Evolutionary conservation across 2,329 filamentous ascomycete species (phyloP).

Genomic region (Sclerotinia subarctica): DNA sequence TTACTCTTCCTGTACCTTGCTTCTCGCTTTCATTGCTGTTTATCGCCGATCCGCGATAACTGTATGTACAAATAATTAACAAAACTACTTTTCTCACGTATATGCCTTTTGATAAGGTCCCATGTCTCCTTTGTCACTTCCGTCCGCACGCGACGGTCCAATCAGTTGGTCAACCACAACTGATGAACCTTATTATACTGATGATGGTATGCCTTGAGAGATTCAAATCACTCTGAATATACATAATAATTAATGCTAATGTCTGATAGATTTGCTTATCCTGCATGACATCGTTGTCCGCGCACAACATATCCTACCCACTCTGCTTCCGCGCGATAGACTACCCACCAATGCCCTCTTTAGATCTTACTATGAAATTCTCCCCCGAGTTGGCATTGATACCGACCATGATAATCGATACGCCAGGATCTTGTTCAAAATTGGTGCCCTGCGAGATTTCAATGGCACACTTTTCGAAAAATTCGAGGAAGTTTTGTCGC

Average conservation of each 20-base stretch:
- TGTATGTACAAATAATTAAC: conserved; percentile 28
- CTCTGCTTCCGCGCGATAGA: conserved; percentile 56
- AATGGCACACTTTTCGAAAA: conserved; percentile 60
- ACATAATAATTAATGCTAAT: conserved; percentile 18
- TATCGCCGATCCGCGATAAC: conserved; percentile 36
- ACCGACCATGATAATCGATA: conserved; percentile 73
- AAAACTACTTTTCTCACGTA: conserved; percentile 16
- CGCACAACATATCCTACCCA: conserved; percentile 62
- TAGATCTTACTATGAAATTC: conserved; percentile 71
- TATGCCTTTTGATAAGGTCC: conserved; percentile 33
- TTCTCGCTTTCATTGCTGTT: conserved; percentile 12
- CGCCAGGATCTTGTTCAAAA: conserved; percentile 73
- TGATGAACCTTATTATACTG: conserved; percentile 52
- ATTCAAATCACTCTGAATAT: neutral
- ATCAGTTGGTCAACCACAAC: conserved; percentile 15
- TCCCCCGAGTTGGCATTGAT: conserved; percentile 67
- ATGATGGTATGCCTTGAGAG: conserved; percentile 49
- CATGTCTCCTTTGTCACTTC: conserved; percentile 45
- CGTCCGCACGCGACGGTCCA: conserved; percentile 24
- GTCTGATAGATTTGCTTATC: conserved; percentile 65
- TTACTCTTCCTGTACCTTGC: conserved; percentile 14
- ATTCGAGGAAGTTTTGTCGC: conserved; percentile 64
- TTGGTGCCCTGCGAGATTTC: conserved; percentile 61
- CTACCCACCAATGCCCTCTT: conserved; percentile 77
- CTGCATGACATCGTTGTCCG: conserved; percentile 72